These are phyloP conservation scores for Ambispora gerdemannii DNA, from an alignment of 192 early-diverging fungal genomes.

Conservation along the genomic window DNA sequence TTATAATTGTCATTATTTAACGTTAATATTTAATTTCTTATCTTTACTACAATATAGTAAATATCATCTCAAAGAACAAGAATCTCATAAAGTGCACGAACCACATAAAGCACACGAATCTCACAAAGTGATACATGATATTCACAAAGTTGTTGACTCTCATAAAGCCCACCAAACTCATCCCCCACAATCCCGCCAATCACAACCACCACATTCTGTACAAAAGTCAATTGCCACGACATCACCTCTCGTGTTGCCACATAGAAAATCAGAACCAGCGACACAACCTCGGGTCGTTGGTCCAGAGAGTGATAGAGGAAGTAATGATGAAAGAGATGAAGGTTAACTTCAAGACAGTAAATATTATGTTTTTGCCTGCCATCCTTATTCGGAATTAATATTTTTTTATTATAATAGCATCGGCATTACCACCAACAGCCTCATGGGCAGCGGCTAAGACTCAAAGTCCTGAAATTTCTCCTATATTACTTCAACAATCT, in stretches of 20 bases:
- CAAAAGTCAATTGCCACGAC: constrained; percentile 29
- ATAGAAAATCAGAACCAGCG: constrained; percentile 7
- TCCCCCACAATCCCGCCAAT: constrained; percentile 25
- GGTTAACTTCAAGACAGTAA: constrained; percentile 25
- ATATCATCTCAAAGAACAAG: constrained; percentile 34
- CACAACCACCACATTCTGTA: constrained; percentile 30
- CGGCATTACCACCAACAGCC: constrained; percentile 56
- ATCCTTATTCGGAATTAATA: background rate
- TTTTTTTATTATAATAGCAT: constrained; percentile 29
- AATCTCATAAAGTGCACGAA: constrained; percentile 1
- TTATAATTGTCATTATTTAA: no score
- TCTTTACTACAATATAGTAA: constrained; percentile 30
- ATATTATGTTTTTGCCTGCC: background rate
- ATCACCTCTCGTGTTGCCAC: constrained; percentile 31
- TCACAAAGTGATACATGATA: background rate
- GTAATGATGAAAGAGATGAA: constrained; percentile 37
- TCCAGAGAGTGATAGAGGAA: constrained; percentile 29
- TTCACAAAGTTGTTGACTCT: constrained; percentile 9
- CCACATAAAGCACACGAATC: constrained; percentile 23
- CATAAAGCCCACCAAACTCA: constrained; percentile 32
- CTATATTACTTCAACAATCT: constrained; percentile 30
- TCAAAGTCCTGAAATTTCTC: constrained; percentile 40
- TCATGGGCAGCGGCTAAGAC: constrained; percentile 54
- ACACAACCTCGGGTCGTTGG: background rate
- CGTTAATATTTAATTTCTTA: no score